Evolutionary conservation across 768 basidiomycete genomes (phyloP).

Genomic region (Butyriboletus loyo): DNA sequence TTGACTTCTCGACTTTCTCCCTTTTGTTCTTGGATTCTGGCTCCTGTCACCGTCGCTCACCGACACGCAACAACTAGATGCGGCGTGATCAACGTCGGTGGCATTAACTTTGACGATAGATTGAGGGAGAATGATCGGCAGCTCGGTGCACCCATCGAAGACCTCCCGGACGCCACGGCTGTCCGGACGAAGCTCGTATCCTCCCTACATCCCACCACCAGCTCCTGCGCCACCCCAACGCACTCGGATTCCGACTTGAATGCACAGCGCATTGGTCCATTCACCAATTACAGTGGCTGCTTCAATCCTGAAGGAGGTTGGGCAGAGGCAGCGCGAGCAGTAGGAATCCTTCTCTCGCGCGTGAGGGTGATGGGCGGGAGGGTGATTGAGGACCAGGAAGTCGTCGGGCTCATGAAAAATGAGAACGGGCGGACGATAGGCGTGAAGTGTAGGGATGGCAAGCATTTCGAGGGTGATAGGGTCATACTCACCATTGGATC

Average conservation of each 20-base stretch:
- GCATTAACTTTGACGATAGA: conserved; percentile 43
- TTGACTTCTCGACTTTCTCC: not conserved
- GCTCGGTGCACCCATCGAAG: conserved; percentile 49
- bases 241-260: not conserved
- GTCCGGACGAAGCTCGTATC: conserved; percentile 18
- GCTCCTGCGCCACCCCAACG: not conserved
- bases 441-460: conserved; percentile 61
- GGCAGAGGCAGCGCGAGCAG: conserved; percentile 73
- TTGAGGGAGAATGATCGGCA: conserved; percentile 63
- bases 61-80: conserved; percentile 12
- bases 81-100: conserved; percentile 26
- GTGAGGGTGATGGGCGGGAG: conserved; percentile 60
- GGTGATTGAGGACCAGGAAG: conserved; percentile 56
- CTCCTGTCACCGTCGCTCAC: not conserved
- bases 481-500: conserved; percentile 74
- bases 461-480: conserved; percentile 49
- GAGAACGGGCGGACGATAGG: conserved; percentile 46
- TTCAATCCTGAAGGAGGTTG: conserved; percentile 80
- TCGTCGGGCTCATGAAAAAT: conserved; percentile 44
- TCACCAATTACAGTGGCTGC: conserved; percentile 47
- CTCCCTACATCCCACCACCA: conserved; percentile 1
- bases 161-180: conserved; percentile 14
- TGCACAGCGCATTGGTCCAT: conserved; percentile 11
- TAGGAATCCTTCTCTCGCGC: conserved; percentile 50
- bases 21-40: not conserved